Percentiles rank a stretch among this genome's conserved stretches.
phyloP scores from a whole-genome alignment of 129 eudicot genomes.

The Arctium minus region DNA sequence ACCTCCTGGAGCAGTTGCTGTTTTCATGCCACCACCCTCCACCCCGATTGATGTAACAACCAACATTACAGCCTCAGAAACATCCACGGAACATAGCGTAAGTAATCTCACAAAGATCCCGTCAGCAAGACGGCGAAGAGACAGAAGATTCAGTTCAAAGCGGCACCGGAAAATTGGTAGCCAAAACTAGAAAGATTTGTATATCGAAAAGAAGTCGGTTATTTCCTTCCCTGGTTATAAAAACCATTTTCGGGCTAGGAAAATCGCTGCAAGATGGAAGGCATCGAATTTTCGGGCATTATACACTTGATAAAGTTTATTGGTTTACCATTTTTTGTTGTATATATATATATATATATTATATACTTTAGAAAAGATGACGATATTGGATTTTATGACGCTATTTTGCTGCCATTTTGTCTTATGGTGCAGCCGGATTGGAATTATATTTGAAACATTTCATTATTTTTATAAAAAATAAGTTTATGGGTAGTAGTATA shows the following conservation, averaged over 20 bases:
- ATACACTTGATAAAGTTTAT: conserved; percentile 8
- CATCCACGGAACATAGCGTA: conserved; percentile 20
- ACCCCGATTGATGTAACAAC: conserved; percentile 17
- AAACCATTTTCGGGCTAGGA: conserved; percentile 40
- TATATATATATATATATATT: conserved; percentile 24
- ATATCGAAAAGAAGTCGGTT: conserved; percentile 29
- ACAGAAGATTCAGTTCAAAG: conserved; percentile 37
- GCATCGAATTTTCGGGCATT: not conserved
- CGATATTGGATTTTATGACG: not conserved
- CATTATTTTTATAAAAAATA: not conserved
- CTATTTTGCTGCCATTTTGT: not conserved
- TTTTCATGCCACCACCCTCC: conserved; percentile 23
- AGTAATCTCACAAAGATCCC: conserved; percentile 30
- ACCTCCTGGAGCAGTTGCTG: not conserved
- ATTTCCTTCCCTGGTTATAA: conserved; percentile 48
- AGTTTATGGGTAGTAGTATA: not conserved
- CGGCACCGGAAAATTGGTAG: conserved; percentile 62
- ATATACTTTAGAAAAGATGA: not conserved
- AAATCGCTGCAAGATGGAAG: conserved; percentile 22
- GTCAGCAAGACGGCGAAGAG: conserved; percentile 47
- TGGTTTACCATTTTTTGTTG: conserved; percentile 27
- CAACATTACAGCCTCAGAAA: conserved; percentile 4
- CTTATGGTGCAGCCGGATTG: not conserved
- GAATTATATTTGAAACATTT: not conserved
- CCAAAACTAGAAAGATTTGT: conserved; percentile 32